A percentile compares a stretch with the other conserved stretches of the same genome.
Conservation (phyloP, 179 eudicot genomes). For the Corrigiola litoralis region DNA sequence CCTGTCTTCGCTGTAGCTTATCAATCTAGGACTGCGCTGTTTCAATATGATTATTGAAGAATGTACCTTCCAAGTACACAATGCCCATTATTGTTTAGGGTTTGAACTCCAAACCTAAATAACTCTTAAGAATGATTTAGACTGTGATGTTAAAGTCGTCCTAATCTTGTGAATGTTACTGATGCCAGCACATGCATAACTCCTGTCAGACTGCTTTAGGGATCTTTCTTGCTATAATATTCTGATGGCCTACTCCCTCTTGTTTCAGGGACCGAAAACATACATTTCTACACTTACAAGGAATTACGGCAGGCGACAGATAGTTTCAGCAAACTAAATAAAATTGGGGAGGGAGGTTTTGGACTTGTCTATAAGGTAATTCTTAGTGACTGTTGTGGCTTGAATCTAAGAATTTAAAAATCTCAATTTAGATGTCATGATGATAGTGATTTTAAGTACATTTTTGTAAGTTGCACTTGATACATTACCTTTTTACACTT, state of each 20-base stretch:
- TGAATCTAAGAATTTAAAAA: too few relatives aligned
- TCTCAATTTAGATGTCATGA: too few relatives aligned
- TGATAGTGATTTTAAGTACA: not conserved
- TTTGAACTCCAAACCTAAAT: not conserved
- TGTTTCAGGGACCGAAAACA: slow-evolving; percentile 34
- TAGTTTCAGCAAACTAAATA: slow-evolving; percentile 44
- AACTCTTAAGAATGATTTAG: not conserved
- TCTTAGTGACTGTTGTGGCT: not conserved
- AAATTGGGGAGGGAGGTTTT: slow-evolving; percentile 73
- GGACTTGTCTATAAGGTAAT: slow-evolving; percentile 74
- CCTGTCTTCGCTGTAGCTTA: too few relatives aligned
- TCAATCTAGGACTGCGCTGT: too few relatives aligned
- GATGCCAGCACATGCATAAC: not conserved
- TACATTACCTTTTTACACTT: too few relatives aligned
- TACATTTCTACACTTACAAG: slow-evolving; percentile 42
- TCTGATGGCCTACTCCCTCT: slow-evolving; percentile 4
- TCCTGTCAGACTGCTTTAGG: not conserved
- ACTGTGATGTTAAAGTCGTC: not conserved
- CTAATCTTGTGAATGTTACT: not conserved
- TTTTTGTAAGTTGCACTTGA: too few relatives aligned
- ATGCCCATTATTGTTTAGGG: too few relatives aligned
- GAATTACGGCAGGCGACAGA: slow-evolving; percentile 48
- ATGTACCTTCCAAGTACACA: too few relatives aligned
- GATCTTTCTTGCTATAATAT: not conserved
- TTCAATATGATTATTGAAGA: too few relatives aligned